These are phyloP conservation scores for Picochlorum costavermella DNA, from an alignment of 139 green algal genomes.

Conservation along the genomic window DNA sequence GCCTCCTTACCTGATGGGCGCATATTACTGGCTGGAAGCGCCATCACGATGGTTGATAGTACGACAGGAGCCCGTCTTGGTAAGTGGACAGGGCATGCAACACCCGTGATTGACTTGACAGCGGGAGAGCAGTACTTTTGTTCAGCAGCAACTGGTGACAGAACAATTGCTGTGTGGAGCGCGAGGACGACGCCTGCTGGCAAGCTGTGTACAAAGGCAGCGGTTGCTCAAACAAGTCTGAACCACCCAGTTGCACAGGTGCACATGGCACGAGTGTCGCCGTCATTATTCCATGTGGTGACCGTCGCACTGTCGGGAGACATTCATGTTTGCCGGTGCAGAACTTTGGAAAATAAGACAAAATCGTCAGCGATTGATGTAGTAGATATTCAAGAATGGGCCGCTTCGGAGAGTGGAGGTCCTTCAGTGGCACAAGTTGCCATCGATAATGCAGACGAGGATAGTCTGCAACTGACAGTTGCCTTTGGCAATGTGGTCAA, in stretches of 20 bases:
- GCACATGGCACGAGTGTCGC: background rate
- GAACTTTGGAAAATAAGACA: background rate
- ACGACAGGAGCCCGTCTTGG: background rate
- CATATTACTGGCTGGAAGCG: slow-evolving; percentile 3
- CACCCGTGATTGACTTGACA: background rate
- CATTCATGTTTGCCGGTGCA: slow-evolving; percentile 12
- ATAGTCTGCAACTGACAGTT: slow-evolving; percentile 1
- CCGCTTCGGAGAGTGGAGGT: background rate
- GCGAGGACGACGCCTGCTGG: background rate
- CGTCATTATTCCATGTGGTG: slow-evolving; percentile 7
- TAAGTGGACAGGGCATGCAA: slow-evolving; percentile 20
- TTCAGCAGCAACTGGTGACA: slow-evolving; percentile 11
- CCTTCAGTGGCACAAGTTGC: background rate
- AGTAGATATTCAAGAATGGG: background rate
- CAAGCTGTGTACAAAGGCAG: slow-evolving; percentile 6
- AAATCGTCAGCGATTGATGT: background rate
- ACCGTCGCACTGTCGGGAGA: slow-evolving; percentile 3
- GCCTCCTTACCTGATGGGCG: background rate
- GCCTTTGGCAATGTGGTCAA: slow-evolving; percentile 11
- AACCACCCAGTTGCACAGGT: background rate
- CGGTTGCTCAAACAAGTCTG: slow-evolving; percentile 3
- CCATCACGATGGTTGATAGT: slow-evolving; percentile 5
- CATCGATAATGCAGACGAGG: slow-evolving; percentile 4
- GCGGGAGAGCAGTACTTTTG: slow-evolving; percentile 1
- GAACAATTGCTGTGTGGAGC: slow-evolving; percentile 14